Percentiles rank a stretch among this genome's conserved stretches.
These are phyloP conservation scores for Sungouiella thailandica DNA, from an alignment of 805 yeast species.

Conservation along the genomic window DNA sequence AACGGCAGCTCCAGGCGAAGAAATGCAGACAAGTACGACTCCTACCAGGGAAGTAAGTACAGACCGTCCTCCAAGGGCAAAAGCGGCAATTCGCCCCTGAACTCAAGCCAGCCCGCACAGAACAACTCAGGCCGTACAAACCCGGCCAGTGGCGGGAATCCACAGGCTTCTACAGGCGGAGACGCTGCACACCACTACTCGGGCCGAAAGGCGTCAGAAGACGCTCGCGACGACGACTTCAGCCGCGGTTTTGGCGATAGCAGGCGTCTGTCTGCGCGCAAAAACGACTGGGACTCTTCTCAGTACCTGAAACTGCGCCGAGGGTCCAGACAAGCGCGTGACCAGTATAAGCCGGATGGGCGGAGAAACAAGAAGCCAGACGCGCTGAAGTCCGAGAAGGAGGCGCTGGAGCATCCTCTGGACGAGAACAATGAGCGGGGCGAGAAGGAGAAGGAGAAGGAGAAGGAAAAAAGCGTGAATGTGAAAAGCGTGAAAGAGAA, in stretches of 20 bases:
- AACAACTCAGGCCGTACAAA: no score
- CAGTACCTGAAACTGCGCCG: neutral
- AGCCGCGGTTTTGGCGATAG: neutral
- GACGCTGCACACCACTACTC: no score
- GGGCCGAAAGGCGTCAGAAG: no score
- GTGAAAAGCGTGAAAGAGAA: neutral
- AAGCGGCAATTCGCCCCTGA: neutral
- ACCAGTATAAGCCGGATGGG: constrained; percentile 1
- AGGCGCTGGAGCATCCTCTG: neutral
- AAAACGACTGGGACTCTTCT: neutral
- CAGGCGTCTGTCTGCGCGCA: neutral
- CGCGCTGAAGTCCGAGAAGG: neutral
- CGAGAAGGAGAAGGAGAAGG: no score
- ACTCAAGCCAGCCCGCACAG: neutral
- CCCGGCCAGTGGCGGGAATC: no score
- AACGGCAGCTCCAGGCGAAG: constrained; percentile 4
- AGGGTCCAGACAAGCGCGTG: neutral
- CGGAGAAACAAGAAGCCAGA: neutral
- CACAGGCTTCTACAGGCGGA: no score
- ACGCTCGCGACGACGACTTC: neutral
- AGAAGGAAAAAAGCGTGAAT: neutral
- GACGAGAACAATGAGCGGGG: no score
- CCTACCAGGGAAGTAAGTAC: constrained; percentile 13
- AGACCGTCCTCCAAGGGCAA: constrained; percentile 4
- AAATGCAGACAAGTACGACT: constrained; percentile 5